Conservation (phyloP, 2,329 filamentous ascomycete genomes). For the Nannizzia gypsea region DNA sequence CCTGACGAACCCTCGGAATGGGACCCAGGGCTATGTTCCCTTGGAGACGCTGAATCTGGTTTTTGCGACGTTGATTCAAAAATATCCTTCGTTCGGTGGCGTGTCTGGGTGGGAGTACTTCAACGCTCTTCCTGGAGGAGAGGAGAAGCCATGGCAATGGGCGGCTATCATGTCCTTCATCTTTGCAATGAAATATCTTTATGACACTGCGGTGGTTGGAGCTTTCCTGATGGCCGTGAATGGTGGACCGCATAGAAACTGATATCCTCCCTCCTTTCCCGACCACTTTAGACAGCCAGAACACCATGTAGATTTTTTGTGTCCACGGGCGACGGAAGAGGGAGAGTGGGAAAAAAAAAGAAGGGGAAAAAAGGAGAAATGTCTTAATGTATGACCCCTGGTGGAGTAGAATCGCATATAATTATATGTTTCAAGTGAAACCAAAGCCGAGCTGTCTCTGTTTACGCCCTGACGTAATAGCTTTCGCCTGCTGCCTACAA, state of each 20-base stretch:
- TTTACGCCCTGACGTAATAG: background rate
- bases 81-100: slow-evolving; percentile 63
- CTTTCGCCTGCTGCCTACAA: background rate
- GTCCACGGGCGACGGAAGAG: too few relatives aligned
- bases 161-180: slow-evolving; percentile 52
- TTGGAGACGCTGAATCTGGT: slow-evolving; percentile 47
- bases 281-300: background rate
- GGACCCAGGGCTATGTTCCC: slow-evolving; percentile 50
- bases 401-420: background rate
- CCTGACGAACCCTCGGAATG: slow-evolving; percentile 66
- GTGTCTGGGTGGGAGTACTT: slow-evolving; percentile 97
- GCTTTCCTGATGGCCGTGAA: background rate
- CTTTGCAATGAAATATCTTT: slow-evolving; percentile 33
- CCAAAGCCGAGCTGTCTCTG: background rate
- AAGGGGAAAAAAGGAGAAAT: background rate
- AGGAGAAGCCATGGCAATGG: slow-evolving; percentile 62
- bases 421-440: background rate
- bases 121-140: slow-evolving; percentile 59
- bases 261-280: background rate
- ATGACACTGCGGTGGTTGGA: slow-evolving; percentile 19
- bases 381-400: background rate
- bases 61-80: slow-evolving; percentile 44
- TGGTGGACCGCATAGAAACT: background rate
- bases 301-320: too few relatives aligned
- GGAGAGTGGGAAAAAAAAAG: too few relatives aligned